Evolutionary conservation across 768 basidiomycete genomes (phyloP), one percentile per base, ranked within the genome.

Genomic region (Pleurotus citrinopileatus): DNA sequence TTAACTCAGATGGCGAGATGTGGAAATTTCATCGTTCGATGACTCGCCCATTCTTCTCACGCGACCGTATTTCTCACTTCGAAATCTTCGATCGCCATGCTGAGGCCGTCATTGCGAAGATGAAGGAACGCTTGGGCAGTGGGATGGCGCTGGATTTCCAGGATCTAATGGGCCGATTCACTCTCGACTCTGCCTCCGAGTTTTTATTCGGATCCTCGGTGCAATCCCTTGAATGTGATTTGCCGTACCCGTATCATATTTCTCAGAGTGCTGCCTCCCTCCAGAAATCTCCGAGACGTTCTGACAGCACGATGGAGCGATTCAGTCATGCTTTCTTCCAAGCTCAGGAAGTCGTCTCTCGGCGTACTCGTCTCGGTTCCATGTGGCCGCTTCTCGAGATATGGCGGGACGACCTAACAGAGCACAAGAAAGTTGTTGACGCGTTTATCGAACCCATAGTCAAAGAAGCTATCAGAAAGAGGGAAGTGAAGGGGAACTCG

Each of bases 1-100:
- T 84, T 65, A 83, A 80, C 56, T 73, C 78, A 2, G 78, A 81
- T 60, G 78, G 79, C 73, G 75, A 76, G 2, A 70, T 71, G 60
- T 80, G 79, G 79, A 79, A 76, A 52, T 78, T 80, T 58, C 80
- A 82, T 57, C 76, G 80, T 13, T 63, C 71, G 0, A 75, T 82
- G 64, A 76, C 76, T 0, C 76, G 80, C 1, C 80, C 80, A 0
- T 80, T 79, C 66, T 81, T 82, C 62, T 64, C 54, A 34, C 66
- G 63, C 36, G 73, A 75, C 20, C 63, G 71, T 17, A 70, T 72
- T 22, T 62, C 61, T 20, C 67, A 76, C 61, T 74, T 76, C 53
- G 69, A 74, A 3, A 67, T 69, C 29, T 79, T 76, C 54, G 72
- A 68, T 40, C 63, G 59, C 4, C 73, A 79, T 45, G 62, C 73